Evolutionary conservation across 805 yeast genomes (phyloP).

Genomic region (Brettanomyces anomalus): DNA sequence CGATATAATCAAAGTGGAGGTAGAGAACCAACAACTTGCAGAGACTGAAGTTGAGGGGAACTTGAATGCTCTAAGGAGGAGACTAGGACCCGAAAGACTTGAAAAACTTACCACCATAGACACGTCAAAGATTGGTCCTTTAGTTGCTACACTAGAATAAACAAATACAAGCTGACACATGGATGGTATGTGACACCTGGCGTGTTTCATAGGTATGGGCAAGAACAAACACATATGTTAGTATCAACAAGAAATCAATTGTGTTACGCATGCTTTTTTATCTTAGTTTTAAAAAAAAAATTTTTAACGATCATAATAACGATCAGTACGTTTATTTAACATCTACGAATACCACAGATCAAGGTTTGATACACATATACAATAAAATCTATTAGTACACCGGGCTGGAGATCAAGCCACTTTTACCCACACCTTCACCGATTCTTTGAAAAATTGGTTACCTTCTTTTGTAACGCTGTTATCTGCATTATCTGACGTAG

Average conservation of each 20-base stretch:
- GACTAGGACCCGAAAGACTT: conserved; percentile 3
- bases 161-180: no score
- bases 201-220: neutral
- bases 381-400: neutral
- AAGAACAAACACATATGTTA: no score
- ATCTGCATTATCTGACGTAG: neutral
- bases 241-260: no score
- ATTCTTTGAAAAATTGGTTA: conserved; percentile 21
- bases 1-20: conserved; percentile 13
- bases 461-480: conserved; percentile 1
- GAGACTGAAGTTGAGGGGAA: conserved; percentile 8
- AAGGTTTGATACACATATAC: conserved; percentile 1
- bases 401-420: conserved; percentile 20
- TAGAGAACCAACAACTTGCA: conserved; percentile 5
- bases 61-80: conserved; percentile 7
- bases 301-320: no score
- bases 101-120: conserved; percentile 5
- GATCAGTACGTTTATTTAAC: no score
- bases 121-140: conserved; percentile 6
- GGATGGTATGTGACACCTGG: neutral
- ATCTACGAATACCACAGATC: no score
- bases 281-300: no score
- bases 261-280: no score
- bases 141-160: conserved; percentile 6
- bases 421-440: conserved; percentile 31